Conservation (phyloP, 1,139 yeast genomes). For the Diutina scorzettiae region DNA sequence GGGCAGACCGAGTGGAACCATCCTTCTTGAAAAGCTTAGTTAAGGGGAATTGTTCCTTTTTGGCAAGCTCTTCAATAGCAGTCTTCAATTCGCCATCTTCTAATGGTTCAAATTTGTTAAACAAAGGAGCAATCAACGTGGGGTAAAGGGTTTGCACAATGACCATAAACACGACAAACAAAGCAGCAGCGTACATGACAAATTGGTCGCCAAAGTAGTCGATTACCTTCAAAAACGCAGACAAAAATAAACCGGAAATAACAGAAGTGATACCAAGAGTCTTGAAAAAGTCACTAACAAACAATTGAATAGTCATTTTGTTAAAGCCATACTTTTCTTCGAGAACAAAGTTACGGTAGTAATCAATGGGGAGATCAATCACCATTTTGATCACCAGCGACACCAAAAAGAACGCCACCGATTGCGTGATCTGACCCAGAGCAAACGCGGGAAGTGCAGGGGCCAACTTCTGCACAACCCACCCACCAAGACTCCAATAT, state of each 20-base stretch:
- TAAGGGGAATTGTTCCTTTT: slow-evolving; percentile 70
- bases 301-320: slow-evolving; percentile 60
- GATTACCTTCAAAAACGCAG: slow-evolving; percentile 69
- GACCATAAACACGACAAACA: slow-evolving; percentile 61
- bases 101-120: slow-evolving; percentile 82
- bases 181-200: slow-evolving; percentile 65
- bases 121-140: slow-evolving; percentile 77
- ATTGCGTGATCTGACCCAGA: slow-evolving; percentile 46
- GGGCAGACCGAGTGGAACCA: slow-evolving; percentile 91
- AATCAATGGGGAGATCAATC: slow-evolving; percentile 51
- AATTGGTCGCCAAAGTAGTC: slow-evolving; percentile 71
- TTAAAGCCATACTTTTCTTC: slow-evolving; percentile 93
- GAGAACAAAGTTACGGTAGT: slow-evolving; percentile 73
- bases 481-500: slow-evolving; percentile 49
- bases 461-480: slow-evolving; percentile 11
- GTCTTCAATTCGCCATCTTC: slow-evolving; percentile 81
- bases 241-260: slow-evolving; percentile 63
- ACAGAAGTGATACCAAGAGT: slow-evolving; percentile 37
- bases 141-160: slow-evolving; percentile 67
- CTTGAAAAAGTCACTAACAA: slow-evolving; percentile 65
- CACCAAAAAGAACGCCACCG: slow-evolving; percentile 44
- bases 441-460: slow-evolving; percentile 17
- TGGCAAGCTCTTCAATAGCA: slow-evolving; percentile 72
- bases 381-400: slow-evolving; percentile 29
- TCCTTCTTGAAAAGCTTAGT: slow-evolving; percentile 78